A percentile compares a stretch with the other conserved stretches of the same genome.
These are phyloP conservation scores for Tolypocladium guangdongense DNA, from an alignment of 2,329 filamentous ascomycete genomes.

Conservation along the genomic window DNA sequence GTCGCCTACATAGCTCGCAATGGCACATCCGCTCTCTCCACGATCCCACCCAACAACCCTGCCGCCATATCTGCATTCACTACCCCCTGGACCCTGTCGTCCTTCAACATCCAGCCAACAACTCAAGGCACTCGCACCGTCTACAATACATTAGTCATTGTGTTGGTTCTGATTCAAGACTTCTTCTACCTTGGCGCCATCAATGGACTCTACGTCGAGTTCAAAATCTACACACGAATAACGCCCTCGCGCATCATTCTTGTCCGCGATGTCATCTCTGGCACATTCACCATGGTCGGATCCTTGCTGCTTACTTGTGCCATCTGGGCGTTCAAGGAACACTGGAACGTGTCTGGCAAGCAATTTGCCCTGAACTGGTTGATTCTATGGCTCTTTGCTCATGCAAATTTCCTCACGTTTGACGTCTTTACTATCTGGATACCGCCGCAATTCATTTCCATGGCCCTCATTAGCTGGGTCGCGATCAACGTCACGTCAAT, in stretches of 20 bases:
- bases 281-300: slow-evolving; percentile 8
- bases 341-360: slow-evolving; percentile 5
- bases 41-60: slow-evolving; percentile 4
- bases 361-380: slow-evolving; percentile 11
- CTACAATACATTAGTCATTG: slow-evolving; percentile 14
- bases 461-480: slow-evolving; percentile 10
- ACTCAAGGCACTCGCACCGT: slow-evolving; percentile 11
- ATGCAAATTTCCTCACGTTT: slow-evolving; percentile 10
- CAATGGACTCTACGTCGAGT: slow-evolving; percentile 11
- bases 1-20: slow-evolving; percentile 7
- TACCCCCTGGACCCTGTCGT: slow-evolving; percentile 10
- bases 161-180: slow-evolving; percentile 12
- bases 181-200: slow-evolving; percentile 13
- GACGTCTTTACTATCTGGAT: slow-evolving; percentile 13
- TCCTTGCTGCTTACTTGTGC: slow-evolving; percentile 6
- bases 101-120: slow-evolving; percentile 11
- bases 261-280: slow-evolving; percentile 7
- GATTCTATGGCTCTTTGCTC: slow-evolving; percentile 9
- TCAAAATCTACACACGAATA: slow-evolving; percentile 9
- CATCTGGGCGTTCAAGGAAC: slow-evolving; percentile 7
- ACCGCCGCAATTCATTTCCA: slow-evolving; percentile 8
- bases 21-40: slow-evolving; percentile 7
- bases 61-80: slow-evolving; percentile 9
- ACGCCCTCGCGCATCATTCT: slow-evolving; percentile 6
- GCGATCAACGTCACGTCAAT: slow-evolving; percentile 10